Evolutionary conservation across 2,329 filamentous ascomycete species (phyloP).

Genomic region (Calonectria hongkongensis): DNA sequence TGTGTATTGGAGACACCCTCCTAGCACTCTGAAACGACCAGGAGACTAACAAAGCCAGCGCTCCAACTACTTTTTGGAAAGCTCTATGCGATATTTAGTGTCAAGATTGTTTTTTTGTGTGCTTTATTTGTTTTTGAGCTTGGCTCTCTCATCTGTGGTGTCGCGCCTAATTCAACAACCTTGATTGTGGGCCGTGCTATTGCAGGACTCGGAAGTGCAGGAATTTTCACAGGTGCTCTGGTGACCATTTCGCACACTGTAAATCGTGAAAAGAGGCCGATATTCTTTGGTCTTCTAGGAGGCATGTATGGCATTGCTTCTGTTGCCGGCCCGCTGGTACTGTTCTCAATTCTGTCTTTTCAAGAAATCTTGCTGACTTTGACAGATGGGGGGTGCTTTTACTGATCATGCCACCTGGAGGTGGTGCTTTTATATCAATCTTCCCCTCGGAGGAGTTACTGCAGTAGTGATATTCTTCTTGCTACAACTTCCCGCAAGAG

Average conservation of each 20-base stretch:
- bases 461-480: constrained; percentile 59
- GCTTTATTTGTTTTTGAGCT: constrained; percentile 71
- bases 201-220: constrained; percentile 66
- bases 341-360: background rate
- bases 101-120: constrained; percentile 68
- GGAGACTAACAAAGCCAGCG: background rate
- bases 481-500: constrained; percentile 8
- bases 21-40: background rate
- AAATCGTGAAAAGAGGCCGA: constrained; percentile 54
- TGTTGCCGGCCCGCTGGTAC: constrained; percentile 55
- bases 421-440: constrained; percentile 46
- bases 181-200: constrained; percentile 71
- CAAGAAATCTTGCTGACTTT: background rate
- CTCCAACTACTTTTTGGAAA: constrained; percentile 62
- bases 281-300: constrained; percentile 57
- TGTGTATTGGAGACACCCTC: background rate
- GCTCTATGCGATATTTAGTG: constrained; percentile 68
- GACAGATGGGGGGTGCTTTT: constrained; percentile 57
- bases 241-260: constrained; percentile 67
- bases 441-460: constrained; percentile 56
- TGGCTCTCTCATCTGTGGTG: constrained; percentile 69
- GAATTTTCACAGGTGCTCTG: constrained; percentile 66
- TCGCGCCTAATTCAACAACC: constrained; percentile 64
- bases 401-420: constrained; percentile 54
- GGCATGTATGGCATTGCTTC: constrained; percentile 56